Evolutionary conservation across 2,329 filamentous ascomycete genomes (phyloP).

Genomic region (Alternaria incomplexa): DNA sequence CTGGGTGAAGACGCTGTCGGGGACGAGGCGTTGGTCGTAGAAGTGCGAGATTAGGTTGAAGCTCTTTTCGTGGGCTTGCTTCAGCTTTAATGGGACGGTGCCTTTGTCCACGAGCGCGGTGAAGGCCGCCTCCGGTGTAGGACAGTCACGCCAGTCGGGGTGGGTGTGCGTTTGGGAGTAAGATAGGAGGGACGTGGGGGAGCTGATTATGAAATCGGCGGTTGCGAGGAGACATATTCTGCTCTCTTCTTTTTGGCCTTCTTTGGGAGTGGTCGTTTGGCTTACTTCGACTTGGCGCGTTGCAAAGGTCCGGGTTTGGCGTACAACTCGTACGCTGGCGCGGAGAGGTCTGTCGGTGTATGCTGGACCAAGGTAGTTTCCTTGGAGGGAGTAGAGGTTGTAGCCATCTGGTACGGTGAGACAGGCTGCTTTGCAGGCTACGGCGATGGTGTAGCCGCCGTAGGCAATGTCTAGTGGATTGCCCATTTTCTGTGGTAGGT

Average conservation of each 20-base stretch:
- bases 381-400: conserved; percentile 55
- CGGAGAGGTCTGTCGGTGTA: conserved; percentile 49
- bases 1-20: conserved; percentile 53
- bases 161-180: conserved; percentile 50
- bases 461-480: conserved; percentile 51
- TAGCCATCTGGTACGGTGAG: conserved; percentile 47
- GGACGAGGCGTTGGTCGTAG: conserved; percentile 48
- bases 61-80: conserved; percentile 21
- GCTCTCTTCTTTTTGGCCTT: conserved; percentile 40
- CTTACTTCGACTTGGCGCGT: conserved; percentile 56
- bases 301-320: conserved; percentile 57
- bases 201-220: conserved; percentile 56
- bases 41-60: conserved; percentile 41
- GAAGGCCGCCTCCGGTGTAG: neutral
- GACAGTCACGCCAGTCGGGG: conserved; percentile 20
- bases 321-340: conserved; percentile 46
- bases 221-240: conserved; percentile 53
- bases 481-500: conserved; percentile 47
- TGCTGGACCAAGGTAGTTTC: conserved; percentile 57
- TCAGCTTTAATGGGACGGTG: conserved; percentile 21
- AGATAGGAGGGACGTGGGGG: conserved; percentile 43
- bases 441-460: conserved; percentile 53
- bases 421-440: conserved; percentile 53
- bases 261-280: conserved; percentile 36
- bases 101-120: conserved; percentile 12